Percentiles rank a stretch among this genome's conserved stretches.
These are phyloP conservation scores for Ophiognomonia clavigignenti-juglandacearum DNA, from an alignment of 2,329 filamentous ascomycete genomes.

Conservation along the genomic window DNA sequence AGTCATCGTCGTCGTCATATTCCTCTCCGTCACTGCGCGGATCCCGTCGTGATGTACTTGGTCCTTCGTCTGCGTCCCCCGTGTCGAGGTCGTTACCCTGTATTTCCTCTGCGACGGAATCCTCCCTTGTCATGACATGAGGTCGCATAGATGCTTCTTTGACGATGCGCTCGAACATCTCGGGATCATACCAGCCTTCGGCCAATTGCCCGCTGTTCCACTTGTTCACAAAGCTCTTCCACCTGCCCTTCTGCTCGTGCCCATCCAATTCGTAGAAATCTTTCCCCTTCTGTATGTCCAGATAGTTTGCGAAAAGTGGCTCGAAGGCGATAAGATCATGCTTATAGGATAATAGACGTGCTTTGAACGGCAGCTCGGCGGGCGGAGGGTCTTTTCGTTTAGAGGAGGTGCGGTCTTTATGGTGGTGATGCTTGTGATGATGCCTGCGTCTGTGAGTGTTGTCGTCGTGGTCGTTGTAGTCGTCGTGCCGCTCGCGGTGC, in stretches of 20 bases:
- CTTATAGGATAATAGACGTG: conserved; percentile 58
- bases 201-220: conserved; percentile 90
- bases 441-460: too few relatives aligned
- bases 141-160: conserved; percentile 2
- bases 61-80: conserved; percentile 22
- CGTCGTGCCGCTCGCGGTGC: too few relatives aligned
- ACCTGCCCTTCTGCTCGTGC: conserved; percentile 73
- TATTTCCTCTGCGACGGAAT: background rate
- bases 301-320: conserved; percentile 75
- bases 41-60: background rate
- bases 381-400: background rate
- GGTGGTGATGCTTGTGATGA: background rate
- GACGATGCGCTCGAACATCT: conserved; percentile 44
- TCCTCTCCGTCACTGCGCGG: conserved; percentile 22
- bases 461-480: too few relatives aligned
- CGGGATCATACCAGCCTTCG: conserved; percentile 89
- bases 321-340: conserved; percentile 62
- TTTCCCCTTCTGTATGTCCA: conserved; percentile 81
- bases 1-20: conserved; percentile 46
- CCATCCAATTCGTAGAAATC: conserved; percentile 65
- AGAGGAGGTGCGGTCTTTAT: background rate
- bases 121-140: background rate
- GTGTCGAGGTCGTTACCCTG: conserved; percentile 23
- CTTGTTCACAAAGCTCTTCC: conserved; percentile 88
- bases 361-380: conserved; percentile 57